phyloP scores from a whole-genome alignment of 345 rosid genomes.

The Populus deltoides region DNA sequence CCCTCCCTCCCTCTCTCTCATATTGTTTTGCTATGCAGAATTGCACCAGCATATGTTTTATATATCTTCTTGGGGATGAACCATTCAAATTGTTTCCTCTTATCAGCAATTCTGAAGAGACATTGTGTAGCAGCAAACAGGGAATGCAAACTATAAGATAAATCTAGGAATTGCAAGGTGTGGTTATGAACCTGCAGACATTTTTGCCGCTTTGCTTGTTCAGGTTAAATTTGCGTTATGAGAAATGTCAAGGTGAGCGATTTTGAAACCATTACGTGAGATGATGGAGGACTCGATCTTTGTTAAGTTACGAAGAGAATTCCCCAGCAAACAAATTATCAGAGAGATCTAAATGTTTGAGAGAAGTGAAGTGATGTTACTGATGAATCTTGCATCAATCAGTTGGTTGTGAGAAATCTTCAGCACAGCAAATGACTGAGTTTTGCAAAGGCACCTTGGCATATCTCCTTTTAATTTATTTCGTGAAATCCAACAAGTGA shows the following conservation, averaged over 20 bases:
- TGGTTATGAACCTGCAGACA: conserved; percentile 5
- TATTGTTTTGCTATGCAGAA: no score
- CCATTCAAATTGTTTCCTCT: conserved; percentile 12
- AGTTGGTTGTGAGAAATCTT: neutral
- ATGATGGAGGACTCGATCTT: conserved; percentile 1
- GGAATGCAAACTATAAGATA: conserved; percentile 5
- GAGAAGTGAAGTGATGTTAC: neutral
- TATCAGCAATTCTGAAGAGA: conserved; percentile 4
- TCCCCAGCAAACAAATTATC: neutral
- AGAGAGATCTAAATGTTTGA: conserved; percentile 1
- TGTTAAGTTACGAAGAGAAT: conserved; percentile 19
- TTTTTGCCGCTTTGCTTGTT: neutral
- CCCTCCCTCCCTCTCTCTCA: no score
- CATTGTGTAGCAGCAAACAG: conserved; percentile 11
- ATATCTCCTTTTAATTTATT: conserved; percentile 1
- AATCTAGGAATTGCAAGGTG: conserved; percentile 3
- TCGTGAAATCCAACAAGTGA: neutral
- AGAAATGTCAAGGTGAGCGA: conserved; percentile 12
- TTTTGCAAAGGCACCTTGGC: neutral
- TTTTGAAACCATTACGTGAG: neutral
- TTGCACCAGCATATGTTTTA: no score
- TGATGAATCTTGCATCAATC: neutral
- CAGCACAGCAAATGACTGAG: neutral
- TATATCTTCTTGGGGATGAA: neutral
- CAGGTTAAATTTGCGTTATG: neutral